phyloP scores from a whole-genome alignment of 768 basidiomycete genomes.

The Asterophora parasitica region DNA sequence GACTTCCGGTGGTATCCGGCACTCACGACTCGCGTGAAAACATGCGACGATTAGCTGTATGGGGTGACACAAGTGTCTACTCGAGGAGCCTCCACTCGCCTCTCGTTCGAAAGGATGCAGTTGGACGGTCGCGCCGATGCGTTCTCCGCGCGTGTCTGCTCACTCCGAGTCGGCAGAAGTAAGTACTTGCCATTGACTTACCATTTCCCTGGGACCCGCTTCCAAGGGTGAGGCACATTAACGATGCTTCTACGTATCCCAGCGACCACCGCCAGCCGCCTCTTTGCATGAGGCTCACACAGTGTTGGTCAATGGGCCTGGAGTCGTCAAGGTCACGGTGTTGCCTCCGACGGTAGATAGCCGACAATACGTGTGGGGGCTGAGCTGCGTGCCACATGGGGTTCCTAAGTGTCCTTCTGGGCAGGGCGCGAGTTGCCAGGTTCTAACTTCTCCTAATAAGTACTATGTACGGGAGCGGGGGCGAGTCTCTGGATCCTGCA shows the following conservation, averaged over 20 bases:
- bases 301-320: neutral
- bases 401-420: conserved; percentile 1
- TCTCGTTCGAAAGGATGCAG: too few species aligned
- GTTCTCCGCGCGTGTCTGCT: too few species aligned
- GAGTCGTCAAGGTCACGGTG: conserved; percentile 15
- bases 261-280: neutral
- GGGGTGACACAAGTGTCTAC: too few species aligned
- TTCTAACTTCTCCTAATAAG: too few species aligned
- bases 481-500: too few species aligned
- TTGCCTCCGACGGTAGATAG: conserved; percentile 22
- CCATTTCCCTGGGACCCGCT: neutral
- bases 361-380: too few species aligned
- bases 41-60: conserved; percentile 1
- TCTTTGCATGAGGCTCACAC: neutral
- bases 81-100: too few species aligned
- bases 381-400: conserved; percentile 38
- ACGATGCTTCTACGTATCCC: neutral
- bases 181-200: too few species aligned
- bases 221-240: neutral
- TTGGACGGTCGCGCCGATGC: too few species aligned
- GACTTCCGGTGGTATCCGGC: neutral
- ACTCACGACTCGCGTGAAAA: neutral
- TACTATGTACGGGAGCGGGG: neutral
- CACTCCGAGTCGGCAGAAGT: neutral
- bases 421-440: conserved; percentile 4